Evolutionary conservation across 345 rosid genomes (phyloP), one percentile per base, ranked within the genome.

Genomic region (Cardamine chenopodiifolia): DNA sequence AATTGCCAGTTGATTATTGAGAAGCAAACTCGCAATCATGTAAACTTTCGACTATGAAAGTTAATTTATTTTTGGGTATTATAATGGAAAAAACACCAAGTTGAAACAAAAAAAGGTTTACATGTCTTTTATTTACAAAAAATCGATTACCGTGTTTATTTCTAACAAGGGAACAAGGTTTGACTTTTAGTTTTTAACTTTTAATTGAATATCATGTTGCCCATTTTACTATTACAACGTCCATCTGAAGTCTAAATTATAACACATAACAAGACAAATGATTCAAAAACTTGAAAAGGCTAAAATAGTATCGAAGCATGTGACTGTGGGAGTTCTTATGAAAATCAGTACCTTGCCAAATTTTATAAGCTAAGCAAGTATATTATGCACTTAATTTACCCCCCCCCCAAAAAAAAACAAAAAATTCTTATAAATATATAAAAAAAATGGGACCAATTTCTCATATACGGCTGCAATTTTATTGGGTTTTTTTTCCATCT

Each of bases 121-220:
- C 34, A n/a, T n/a, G n/a, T n/a, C n/a, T n/a, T n/a, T n/a, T n/a
- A n/a, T n/a, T n/a, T n/a, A n/a, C n/a, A n/a, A n/a, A n/a, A n/a
- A n/a, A n/a, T n/a, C 39, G 64, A 53, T 68, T 31, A 8, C 45
- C 18, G 74, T 68, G 70, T 62, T 62, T 6, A 40, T 39, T n/a
- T 69, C 4, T 6, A 50, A 66, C 4, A 13, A 69, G 70, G 65
- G 75, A 64, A 62, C 79, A 76, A 62, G 80, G 71, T 76, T 76
- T 76, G 75, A 70, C 80, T 53, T 26, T 26, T 69, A 32, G 40
- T 57, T n/a, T n/a, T n/a, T n/a, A n/a, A n/a, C n/a, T n/a, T 62
- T 54, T n/a, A 45, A 14, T 70, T 26, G 37, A 34, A 7, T 25
- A 69, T 62, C 20, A 62, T 63, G 26, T 35, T 25, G 48, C 42